phyloP scores from a whole-genome alignment of 2,329 filamentous ascomycete genomes.

The Exophiala mesophila region DNA sequence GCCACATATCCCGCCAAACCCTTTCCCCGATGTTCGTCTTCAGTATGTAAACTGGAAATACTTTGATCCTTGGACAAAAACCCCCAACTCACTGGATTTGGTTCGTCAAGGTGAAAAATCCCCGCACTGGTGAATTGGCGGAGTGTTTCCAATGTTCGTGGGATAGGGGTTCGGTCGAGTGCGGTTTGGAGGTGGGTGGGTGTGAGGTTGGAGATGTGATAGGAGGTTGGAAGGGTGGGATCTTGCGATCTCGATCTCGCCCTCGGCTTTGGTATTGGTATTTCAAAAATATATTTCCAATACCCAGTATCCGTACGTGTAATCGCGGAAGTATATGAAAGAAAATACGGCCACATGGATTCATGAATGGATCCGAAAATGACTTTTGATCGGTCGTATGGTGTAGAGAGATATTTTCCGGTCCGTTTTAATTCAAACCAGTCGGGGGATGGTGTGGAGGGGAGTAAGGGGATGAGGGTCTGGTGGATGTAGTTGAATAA shows the following conservation, averaged over 20 bases:
- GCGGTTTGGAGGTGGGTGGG: slow-evolving; percentile 34
- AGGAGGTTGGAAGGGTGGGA: slow-evolving; percentile 22
- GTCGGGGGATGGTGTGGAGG: slow-evolving; percentile 12
- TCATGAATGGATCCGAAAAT: slow-evolving; percentile 37
- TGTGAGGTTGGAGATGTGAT: slow-evolving; percentile 14
- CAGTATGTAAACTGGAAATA: slow-evolving; percentile 37
- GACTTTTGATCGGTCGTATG: slow-evolving; percentile 27
- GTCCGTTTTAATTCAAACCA: slow-evolving; percentile 19
- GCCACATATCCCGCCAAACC: slow-evolving; percentile 34
- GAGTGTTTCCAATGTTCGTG: slow-evolving; percentile 33
- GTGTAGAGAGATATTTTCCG: slow-evolving; percentile 23
- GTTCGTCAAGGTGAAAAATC: slow-evolving; percentile 28
- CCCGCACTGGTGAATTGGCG: slow-evolving; percentile 32
- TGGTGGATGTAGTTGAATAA: slow-evolving; percentile 19
- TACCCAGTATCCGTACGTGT: slow-evolving; percentile 31
- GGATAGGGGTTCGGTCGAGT: slow-evolving; percentile 36
- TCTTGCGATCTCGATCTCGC: background rate
- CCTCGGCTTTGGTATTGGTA: slow-evolving; percentile 15
- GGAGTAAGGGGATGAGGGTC: slow-evolving; percentile 12
- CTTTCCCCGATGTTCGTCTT: slow-evolving; percentile 37
- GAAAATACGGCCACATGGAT: slow-evolving; percentile 31
- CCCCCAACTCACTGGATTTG: slow-evolving; percentile 36
- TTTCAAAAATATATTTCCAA: slow-evolving; percentile 35
- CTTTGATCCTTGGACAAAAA: slow-evolving; percentile 37
- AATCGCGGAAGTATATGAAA: slow-evolving; percentile 15